These are phyloP conservation scores for Gonapodya prolifera DNA, from an alignment of 192 early-diverging fungal species.

Conservation along the genomic window DNA sequence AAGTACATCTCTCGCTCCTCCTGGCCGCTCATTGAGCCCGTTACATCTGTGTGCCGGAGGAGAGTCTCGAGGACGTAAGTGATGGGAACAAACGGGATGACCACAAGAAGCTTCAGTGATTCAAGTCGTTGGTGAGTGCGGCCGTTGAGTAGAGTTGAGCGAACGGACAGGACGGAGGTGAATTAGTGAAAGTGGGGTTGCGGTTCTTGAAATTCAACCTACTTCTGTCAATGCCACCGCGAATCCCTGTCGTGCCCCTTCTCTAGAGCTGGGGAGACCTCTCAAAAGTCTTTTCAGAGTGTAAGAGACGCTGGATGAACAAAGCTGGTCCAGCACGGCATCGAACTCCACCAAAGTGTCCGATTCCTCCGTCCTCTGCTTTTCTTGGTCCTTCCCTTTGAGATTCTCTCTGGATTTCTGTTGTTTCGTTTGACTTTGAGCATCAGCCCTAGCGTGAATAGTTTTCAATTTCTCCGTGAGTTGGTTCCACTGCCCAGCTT, in stretches of 20 bases:
- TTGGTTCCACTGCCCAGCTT: neutral
- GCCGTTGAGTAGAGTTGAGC: neutral
- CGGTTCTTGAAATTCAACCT: conserved; percentile 20
- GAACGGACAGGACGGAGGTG: neutral
- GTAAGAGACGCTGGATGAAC: conserved; percentile 73
- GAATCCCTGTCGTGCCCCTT: conserved; percentile 90
- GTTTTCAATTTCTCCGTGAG: neutral
- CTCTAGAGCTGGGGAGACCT: conserved; percentile 72
- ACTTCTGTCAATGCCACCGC: conserved; percentile 85
- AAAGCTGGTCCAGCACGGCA: conserved; percentile 46
- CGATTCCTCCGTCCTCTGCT: neutral
- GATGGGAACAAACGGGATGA: conserved; percentile 17
- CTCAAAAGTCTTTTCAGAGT: conserved; percentile 73
- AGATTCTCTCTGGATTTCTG: neutral
- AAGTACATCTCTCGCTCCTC: conserved; percentile 83
- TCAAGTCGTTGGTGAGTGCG: conserved; percentile 16
- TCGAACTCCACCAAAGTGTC: conserved; percentile 21
- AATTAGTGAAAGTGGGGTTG: neutral
- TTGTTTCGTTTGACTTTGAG: neutral
- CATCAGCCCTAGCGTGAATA: neutral
- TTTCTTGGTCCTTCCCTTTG: neutral
- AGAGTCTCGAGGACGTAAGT: conserved; percentile 59
- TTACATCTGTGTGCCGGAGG: conserved; percentile 47
- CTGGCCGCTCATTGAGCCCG: conserved; percentile 59
- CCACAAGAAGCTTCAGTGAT: conserved; percentile 18